Evolutionary conservation across 371 early-diverging fungal species (phyloP).

Genomic region (Dichotomocladium elegans): DNA sequence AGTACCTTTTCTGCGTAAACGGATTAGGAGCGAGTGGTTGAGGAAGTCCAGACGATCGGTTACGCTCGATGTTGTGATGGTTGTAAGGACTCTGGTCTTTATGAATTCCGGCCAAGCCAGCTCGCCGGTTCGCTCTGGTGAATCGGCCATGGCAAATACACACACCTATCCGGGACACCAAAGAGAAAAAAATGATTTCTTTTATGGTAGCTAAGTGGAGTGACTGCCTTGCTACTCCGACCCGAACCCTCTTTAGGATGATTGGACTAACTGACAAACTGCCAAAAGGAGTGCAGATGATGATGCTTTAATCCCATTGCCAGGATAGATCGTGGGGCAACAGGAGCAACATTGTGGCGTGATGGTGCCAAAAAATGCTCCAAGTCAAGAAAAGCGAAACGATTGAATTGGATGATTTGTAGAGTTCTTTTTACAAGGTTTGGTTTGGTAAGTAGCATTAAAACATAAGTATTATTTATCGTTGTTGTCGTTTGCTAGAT

Average conservation of each 20-base stretch:
- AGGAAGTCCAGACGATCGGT: constrained; percentile 55
- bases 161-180: background rate
- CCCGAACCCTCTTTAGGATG: too few species aligned
- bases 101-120: constrained; percentile 59
- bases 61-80: constrained; percentile 48
- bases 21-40: constrained; percentile 51
- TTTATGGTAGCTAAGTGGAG: background rate
- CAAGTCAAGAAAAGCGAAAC: too few species aligned
- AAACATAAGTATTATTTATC: background rate
- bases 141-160: constrained; percentile 18
- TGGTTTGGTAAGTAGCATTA: too few species aligned
- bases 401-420: too few species aligned
- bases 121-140: constrained; percentile 39
- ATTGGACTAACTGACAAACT: too few species aligned
- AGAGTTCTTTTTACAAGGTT: too few species aligned
- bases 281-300: too few species aligned
- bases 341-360: too few species aligned
- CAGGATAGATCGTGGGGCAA: too few species aligned
- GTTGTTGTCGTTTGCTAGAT: background rate
- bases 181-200: background rate
- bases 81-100: constrained; percentile 43
- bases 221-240: too few species aligned
- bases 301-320: too few species aligned
- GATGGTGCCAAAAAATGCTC: too few species aligned
- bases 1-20: constrained; percentile 57